A percentile compares a stretch with the other conserved stretches of the same genome.
These are phyloP conservation scores for Graphium sp. DNA, from an alignment of 2,329 filamentous ascomycete genomes.

Conservation along the genomic window DNA sequence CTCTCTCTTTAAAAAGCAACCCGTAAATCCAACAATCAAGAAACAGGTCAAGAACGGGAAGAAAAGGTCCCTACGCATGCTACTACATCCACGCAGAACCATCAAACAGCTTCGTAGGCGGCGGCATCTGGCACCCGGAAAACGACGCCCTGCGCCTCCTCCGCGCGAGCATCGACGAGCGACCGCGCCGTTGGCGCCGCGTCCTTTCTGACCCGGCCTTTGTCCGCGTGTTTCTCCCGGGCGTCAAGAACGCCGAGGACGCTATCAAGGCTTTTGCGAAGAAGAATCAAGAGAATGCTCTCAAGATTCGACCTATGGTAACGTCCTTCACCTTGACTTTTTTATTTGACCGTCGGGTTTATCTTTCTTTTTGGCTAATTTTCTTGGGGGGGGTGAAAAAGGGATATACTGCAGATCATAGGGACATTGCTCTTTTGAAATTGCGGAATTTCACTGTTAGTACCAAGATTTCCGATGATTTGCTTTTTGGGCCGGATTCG, in stretches of 20 bases:
- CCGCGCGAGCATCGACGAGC: conserved; percentile 58
- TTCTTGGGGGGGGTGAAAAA: background rate
- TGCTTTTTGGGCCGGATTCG: conserved; percentile 44
- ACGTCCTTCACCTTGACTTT: too few species aligned
- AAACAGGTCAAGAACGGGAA: conserved; percentile 71
- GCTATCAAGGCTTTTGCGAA: conserved; percentile 53
- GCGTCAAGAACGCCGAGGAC: conserved; percentile 23
- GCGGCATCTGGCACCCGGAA: conserved; percentile 70
- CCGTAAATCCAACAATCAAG: conserved; percentile 12
- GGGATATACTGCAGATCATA: conserved; percentile 36
- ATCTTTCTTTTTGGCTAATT: background rate
- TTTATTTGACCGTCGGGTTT: background rate
- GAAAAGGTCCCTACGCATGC: conserved; percentile 73
- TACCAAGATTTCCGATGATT: conserved; percentile 45
- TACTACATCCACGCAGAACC: conserved; percentile 82
- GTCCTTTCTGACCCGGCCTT: conserved; percentile 46
- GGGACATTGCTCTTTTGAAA: conserved; percentile 66
- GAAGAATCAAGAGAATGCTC: conserved; percentile 53
- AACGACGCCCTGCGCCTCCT: conserved; percentile 46
- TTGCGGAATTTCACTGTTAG: conserved; percentile 65
- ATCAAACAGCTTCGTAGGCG: conserved; percentile 54
- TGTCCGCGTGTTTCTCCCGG: conserved; percentile 45
- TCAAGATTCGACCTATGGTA: conserved; percentile 80
- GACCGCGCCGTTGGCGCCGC: conserved; percentile 51
- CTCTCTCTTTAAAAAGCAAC: conserved; percentile 11